Evolutionary conservation across 306 rosid species (phyloP), one percentile per base, ranked within the genome.

Genomic region (Lotus japonicus): DNA sequence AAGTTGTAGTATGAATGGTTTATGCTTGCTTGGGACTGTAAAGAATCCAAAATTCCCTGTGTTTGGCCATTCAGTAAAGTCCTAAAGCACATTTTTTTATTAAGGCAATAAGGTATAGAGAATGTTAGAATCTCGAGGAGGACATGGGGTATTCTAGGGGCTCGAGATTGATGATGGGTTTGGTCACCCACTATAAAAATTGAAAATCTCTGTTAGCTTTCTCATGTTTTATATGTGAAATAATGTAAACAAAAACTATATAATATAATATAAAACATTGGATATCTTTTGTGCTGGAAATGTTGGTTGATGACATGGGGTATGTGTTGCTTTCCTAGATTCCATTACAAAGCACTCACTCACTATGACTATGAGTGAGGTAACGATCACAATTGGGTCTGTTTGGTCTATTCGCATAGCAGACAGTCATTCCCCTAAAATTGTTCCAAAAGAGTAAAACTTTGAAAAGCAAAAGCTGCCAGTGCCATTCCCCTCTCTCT

Each of bases 61-160:
- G 89, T 80, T 81, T 89, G 82, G 89, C 83, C 91, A 87, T 59
- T 54, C 75, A 78, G 85, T 79, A 82, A 83, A 80, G 82, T 80
- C 68, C 75, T 74, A 78, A 78, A 75, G 66, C 52, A 50, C 5
- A 54, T 66, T 26, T 41, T 64, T 70, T 68, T 7, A 66, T 16
- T 61, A 73, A 55, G 68, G 49, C 28, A 39, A 17, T 65, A 72
- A 64, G 72, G 65, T 58, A 66, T 54, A 74, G 77, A 82, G 98
- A 92, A 88, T 90, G 86, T 86, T 91, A 77, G 91, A 85, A 90
- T 90, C 97, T 90, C 96, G 84, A 89, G 96, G 82, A 88, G 88
- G 58, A 68, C 15, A 73, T 19, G 64, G 72, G 55, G 21, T 59
- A 67, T 50, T 44, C 18, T 77, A 59, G 70, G 76, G 77, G 87